A percentile compares a stretch with the other conserved stretches of the same genome.
Evolutionary conservation across 2,329 filamentous ascomycete genomes (phyloP).

Genomic region (Ambrosiella xylebori): DNA sequence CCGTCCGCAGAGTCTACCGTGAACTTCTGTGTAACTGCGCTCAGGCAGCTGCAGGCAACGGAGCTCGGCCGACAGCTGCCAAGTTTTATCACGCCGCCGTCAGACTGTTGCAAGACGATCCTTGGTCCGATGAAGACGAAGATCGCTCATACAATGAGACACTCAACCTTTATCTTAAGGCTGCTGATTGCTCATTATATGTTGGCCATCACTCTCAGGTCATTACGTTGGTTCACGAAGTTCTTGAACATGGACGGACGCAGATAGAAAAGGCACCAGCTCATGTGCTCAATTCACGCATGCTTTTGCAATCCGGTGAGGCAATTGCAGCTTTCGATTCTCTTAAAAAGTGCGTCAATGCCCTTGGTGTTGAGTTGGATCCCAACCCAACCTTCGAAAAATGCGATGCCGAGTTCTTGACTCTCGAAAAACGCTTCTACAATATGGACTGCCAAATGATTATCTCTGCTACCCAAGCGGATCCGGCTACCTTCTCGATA

Average conservation of each 20-base stretch:
- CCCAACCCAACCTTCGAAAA: conserved; percentile 53
- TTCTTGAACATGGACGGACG: conserved; percentile 53
- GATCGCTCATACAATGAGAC: conserved; percentile 68
- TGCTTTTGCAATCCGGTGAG: conserved; percentile 59
- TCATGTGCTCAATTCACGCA: conserved; percentile 66
- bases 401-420: conserved; percentile 59
- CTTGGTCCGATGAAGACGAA: conserved; percentile 60
- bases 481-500: conserved; percentile 39
- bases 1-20: conserved; percentile 47
- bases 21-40: conserved; percentile 66
- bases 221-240: conserved; percentile 46
- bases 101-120: conserved; percentile 57
- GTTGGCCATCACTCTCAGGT: conserved; percentile 55
- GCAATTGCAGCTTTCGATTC: conserved; percentile 49
- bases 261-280: conserved; percentile 68
- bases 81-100: conserved; percentile 69
- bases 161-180: conserved; percentile 57
- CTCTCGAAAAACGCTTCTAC: conserved; percentile 41
- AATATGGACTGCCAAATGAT: conserved; percentile 34
- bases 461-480: conserved; percentile 17
- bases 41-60: conserved; percentile 60
- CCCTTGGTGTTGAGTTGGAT: conserved; percentile 50
- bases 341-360: conserved; percentile 52
- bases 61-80: conserved; percentile 63
- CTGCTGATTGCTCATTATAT: conserved; percentile 69